Evolutionary conservation across 75 land plant species (phyloP), one percentile per base, ranked within the genome.

Genomic region (Picea sitchensis): DNA sequence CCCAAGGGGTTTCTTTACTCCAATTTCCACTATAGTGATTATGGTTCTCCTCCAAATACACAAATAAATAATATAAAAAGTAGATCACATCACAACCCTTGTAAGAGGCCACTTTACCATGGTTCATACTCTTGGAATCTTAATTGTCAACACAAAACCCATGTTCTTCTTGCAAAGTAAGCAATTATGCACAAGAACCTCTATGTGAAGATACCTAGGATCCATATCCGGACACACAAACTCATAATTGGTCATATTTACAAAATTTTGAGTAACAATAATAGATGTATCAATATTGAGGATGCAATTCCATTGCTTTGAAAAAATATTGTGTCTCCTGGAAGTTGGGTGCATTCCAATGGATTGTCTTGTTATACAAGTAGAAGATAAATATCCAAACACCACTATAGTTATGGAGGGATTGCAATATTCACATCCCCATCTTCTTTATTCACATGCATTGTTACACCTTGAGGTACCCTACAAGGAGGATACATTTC

Each of bases 391-490:
- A 90, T 81, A 73, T 98, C 99, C 63, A 98, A 87, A 98, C 99
- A 98, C 99, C 99, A 98, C 98, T 95, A 96, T 69, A 95, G 82
- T 36, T 98, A 98, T 73, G 95, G 78, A 57, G 99, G 99, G 72
- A 86, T 82, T 23, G 95, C 98, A 81, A 91, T 84, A 76, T 93
- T 86, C 73, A 98, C 91, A 82, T 93, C 98, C 77, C 99, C 99
- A 85, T 97, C 94, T 76, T 90, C 26, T 26, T 26, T 26, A 26
- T 26, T 26, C 26, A 26, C 26, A 26, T 26, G 26, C 26, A 26
- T 26, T 94, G 88, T 85, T n/a, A 98, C 99, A 79, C 94, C 93
- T 59, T 86, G 83, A 77, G 99, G 99, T 47, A 98, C 98, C 86
- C 89, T 88, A 62, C 99, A 96, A 31, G 99, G 99, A 79, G 99